These are phyloP conservation scores for Rhizodiscina lignyota DNA, from an alignment of 495 filamentous ascomycete species.

Conservation along the genomic window DNA sequence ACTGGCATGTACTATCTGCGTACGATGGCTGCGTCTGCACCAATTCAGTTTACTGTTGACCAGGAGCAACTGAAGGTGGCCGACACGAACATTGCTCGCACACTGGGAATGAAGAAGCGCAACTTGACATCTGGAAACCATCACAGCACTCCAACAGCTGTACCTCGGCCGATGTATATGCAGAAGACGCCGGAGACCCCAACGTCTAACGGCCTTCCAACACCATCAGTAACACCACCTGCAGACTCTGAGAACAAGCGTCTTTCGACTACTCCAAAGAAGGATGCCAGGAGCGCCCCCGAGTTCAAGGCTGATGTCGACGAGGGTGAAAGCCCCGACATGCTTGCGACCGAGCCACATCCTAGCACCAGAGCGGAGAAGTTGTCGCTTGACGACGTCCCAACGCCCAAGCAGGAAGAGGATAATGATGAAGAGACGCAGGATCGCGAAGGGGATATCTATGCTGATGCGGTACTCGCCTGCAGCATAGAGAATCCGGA, in stretches of 20 bases:
- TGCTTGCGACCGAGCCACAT: slow-evolving; percentile 51
- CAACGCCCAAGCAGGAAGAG: slow-evolving; percentile 40
- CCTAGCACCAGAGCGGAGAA: slow-evolving; percentile 37
- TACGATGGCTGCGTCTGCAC: slow-evolving; percentile 88
- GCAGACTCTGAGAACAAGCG: slow-evolving; percentile 26
- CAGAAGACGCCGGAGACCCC: slow-evolving; percentile 29
- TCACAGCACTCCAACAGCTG: slow-evolving; percentile 29
- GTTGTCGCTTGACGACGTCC: slow-evolving; percentile 26
- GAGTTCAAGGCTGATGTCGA: slow-evolving; percentile 50
- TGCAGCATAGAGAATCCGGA: slow-evolving; percentile 92
- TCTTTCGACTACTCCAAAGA: slow-evolving; percentile 20
- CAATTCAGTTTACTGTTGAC: slow-evolving; percentile 98
- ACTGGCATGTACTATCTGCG: slow-evolving; percentile 99
- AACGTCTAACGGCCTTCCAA: slow-evolving; percentile 38
- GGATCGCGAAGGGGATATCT: slow-evolving; percentile 74
- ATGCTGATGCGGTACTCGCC: slow-evolving; percentile 72
- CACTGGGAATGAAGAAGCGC: slow-evolving; percentile 50
- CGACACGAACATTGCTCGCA: slow-evolving; percentile 64
- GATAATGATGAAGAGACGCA: slow-evolving; percentile 49
- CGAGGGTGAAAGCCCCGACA: slow-evolving; percentile 61
- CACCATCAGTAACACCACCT: slow-evolving; percentile 43
- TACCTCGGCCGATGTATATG: slow-evolving; percentile 47
- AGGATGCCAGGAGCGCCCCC: slow-evolving; percentile 29
- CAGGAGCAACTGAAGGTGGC: slow-evolving; percentile 84
- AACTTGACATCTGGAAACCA: slow-evolving; percentile 29